Evolutionary conservation across 495 filamentous ascomycete genomes (phyloP).

Genomic region (Neurospora tetrasperma): DNA sequence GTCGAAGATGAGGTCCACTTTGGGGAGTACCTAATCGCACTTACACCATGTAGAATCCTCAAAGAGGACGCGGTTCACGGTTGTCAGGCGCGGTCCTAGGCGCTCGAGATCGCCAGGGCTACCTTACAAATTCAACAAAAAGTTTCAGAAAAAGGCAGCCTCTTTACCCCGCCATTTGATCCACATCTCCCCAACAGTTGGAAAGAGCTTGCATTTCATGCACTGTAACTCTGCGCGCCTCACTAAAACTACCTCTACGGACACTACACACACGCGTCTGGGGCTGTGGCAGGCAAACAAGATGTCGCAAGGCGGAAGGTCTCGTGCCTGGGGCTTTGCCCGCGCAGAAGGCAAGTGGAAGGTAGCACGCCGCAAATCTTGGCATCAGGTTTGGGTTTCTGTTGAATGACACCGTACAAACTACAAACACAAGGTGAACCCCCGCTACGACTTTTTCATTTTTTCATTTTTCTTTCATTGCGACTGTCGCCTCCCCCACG

Average conservation of each 20-base stretch:
- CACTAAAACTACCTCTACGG: too few species aligned
- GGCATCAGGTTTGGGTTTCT: background rate
- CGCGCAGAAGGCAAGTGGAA: background rate
- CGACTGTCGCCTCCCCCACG: background rate
- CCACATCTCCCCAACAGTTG: slow-evolving; percentile 18
- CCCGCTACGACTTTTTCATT: background rate
- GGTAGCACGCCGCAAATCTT: background rate
- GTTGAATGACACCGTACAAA: background rate
- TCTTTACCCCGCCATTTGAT: background rate
- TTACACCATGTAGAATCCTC: background rate
- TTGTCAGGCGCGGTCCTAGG: background rate
- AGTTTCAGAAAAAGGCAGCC: background rate
- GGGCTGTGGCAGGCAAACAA: background rate
- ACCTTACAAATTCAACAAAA: slow-evolving; percentile 4
- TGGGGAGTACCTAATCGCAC: background rate
- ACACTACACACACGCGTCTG: background rate
- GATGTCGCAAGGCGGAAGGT: background rate
- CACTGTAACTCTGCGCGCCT: slow-evolving; percentile 2
- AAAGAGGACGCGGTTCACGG: background rate
- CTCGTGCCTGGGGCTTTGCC: background rate
- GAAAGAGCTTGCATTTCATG: slow-evolving; percentile 10
- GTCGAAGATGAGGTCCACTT: background rate
- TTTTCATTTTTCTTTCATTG: background rate
- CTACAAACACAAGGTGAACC: background rate
- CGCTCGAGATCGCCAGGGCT: background rate